Conservation (phyloP, 202 grass and related monocot species). For the Eragrostis tef region DNA sequence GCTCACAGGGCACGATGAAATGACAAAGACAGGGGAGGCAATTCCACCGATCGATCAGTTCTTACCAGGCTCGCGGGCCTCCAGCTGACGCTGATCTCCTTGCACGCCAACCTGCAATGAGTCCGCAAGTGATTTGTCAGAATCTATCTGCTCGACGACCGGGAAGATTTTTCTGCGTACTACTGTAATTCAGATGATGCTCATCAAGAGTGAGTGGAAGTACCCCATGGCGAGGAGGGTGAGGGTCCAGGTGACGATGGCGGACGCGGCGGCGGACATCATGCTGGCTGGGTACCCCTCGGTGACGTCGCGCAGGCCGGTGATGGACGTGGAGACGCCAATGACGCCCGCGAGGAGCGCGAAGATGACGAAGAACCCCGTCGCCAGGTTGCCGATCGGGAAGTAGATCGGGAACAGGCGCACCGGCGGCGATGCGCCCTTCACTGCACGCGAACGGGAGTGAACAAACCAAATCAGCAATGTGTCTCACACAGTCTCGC, state of each 20-base stretch:
- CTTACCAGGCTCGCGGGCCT: constrained; percentile 71
- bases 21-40: not conserved
- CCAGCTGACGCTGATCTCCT: constrained; percentile 78
- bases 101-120: constrained; percentile 72
- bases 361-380: constrained; percentile 96
- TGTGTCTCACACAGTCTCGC: too few species aligned
- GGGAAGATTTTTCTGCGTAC: not conserved
- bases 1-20: not conserved
- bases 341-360: constrained; percentile 66
- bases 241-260: constrained; percentile 77
- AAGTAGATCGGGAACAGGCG: constrained; percentile 94
- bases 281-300: constrained; percentile 47
- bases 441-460: constrained; percentile 46
- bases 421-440: constrained; percentile 49
- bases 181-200: not conserved
- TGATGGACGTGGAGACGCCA: constrained; percentile 78
- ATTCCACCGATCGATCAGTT: not conserved
- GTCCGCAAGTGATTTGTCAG: not conserved
- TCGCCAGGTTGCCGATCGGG: constrained; percentile 90
- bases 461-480: not conserved
- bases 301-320: constrained; percentile 71
- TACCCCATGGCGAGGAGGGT: constrained; percentile 95
- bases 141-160: not conserved
- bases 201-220: not conserved
- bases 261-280: constrained; percentile 67